A percentile compares a stretch with the other conserved stretches of the same genome.
Conservation (phyloP, 148 eudicot species). For the Chenopodium album region DNA sequence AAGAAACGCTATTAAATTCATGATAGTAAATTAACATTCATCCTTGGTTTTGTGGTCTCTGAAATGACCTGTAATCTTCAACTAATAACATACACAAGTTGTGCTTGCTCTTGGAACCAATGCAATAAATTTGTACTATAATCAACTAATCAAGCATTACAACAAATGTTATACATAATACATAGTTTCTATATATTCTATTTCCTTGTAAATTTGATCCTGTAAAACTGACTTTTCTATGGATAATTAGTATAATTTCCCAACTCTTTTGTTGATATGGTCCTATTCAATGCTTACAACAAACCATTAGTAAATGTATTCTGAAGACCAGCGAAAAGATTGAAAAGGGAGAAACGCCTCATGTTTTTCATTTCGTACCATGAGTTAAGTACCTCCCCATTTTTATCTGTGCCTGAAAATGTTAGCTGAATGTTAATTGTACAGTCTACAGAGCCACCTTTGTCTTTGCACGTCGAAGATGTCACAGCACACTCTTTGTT, state of each 20-base stretch:
- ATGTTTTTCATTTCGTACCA: slow-evolving; percentile 81
- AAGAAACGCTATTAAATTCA: too few species aligned
- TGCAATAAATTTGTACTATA: too few species aligned
- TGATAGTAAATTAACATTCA: too few species aligned
- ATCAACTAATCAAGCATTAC: too few species aligned
- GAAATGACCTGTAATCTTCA: too few species aligned
- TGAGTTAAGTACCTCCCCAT: slow-evolving; percentile 56
- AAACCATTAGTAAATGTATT: slow-evolving; percentile 35
- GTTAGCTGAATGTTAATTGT: slow-evolving; percentile 59
- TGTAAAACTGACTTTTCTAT: background rate
- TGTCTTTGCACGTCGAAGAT: slow-evolving; percentile 49
- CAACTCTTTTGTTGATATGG: background rate
- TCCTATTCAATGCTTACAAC: slow-evolving; percentile 8
- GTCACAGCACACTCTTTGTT: slow-evolving; percentile 59
- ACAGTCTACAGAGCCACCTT: slow-evolving; percentile 58
- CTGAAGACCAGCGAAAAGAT: slow-evolving; percentile 45
- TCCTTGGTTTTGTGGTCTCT: too few species aligned
- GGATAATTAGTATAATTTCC: background rate
- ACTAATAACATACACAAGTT: too few species aligned
- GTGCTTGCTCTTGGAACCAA: too few species aligned
- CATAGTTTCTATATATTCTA: too few species aligned
- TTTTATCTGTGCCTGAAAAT: slow-evolving; percentile 84
- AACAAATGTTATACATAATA: too few species aligned
- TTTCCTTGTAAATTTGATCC: too few species aligned
- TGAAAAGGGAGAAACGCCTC: slow-evolving; percentile 58